Evolutionary conservation across 2,329 filamentous ascomycete species (phyloP).

Genomic region (Nemania sp.): DNA sequence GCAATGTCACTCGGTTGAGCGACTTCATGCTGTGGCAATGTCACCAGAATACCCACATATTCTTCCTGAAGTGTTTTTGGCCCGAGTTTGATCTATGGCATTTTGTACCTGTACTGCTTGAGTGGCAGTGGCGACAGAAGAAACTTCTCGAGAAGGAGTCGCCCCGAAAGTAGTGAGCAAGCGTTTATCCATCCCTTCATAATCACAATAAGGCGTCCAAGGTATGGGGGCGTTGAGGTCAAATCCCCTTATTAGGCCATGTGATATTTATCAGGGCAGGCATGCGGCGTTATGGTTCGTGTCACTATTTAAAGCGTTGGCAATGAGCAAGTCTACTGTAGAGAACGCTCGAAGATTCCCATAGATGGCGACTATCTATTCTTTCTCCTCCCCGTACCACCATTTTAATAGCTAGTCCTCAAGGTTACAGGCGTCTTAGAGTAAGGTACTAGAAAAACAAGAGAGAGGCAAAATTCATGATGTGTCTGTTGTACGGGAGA

Average conservation of each 20-base stretch:
- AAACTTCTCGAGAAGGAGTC: constrained; percentile 60
- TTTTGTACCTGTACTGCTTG: constrained; percentile 87
- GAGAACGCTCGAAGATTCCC: not conserved
- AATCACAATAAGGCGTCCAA: not conserved
- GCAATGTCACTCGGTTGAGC: constrained; percentile 87
- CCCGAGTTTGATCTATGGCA: constrained; percentile 94
- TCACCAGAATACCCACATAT: constrained; percentile 87
- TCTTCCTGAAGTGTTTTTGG: constrained; percentile 91
- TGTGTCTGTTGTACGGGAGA: not conserved
- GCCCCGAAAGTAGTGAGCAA: constrained; percentile 37
- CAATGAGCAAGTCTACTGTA: not conserved
- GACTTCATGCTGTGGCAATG: constrained; percentile 99
- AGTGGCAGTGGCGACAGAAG: constrained; percentile 77
- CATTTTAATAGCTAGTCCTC: not conserved
- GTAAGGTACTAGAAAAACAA: too few species aligned
- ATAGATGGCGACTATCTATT: not conserved
- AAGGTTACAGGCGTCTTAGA: not conserved
- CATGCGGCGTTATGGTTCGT: constrained; percentile 2
- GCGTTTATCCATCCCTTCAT: not conserved
- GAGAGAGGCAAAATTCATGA: not conserved
- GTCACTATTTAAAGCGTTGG: constrained; percentile 4
- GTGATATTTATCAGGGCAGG: not conserved
- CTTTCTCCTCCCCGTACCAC: not conserved
- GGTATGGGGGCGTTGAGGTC: not conserved
- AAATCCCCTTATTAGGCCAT: not conserved